Evolutionary conservation across 768 basidiomycete species (phyloP).

Genomic region (Lactarius evosmus): DNA sequence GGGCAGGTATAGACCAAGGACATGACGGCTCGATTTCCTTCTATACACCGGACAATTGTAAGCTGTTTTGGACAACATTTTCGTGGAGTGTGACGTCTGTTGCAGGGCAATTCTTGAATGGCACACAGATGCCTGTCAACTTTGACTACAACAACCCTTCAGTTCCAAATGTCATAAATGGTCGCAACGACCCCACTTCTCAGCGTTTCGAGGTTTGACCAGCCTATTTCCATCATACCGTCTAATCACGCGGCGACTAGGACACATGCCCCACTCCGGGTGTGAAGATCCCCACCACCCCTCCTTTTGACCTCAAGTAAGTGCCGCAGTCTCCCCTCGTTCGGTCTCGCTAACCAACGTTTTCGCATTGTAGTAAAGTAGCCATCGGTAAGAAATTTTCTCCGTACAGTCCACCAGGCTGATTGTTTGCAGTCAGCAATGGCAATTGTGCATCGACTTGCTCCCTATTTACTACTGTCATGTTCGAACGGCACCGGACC

Average conservation of each 20-base stretch:
- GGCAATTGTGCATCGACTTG: constrained; percentile 52
- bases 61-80: constrained; percentile 21
- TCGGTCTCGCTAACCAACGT: neutral
- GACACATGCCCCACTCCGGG: constrained; percentile 36
- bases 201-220: constrained; percentile 36
- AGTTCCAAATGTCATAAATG: constrained; percentile 33
- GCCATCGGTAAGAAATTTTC: constrained; percentile 12
- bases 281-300: constrained; percentile 5
- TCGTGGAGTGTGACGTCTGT: neutral
- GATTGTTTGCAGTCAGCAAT: constrained; percentile 17
- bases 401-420: neutral
- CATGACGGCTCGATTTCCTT: constrained; percentile 38
- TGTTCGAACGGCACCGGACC: constrained; percentile 48
- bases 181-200: constrained; percentile 32
- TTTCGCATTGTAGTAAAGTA: constrained; percentile 11
- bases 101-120: constrained; percentile 36
- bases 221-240: neutral
- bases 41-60: constrained; percentile 55
- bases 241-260: constrained; percentile 22
- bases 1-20: constrained; percentile 47
- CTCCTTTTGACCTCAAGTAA: constrained; percentile 25
- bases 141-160: constrained; percentile 36
- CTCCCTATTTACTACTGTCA: constrained; percentile 53
- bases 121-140: constrained; percentile 29
- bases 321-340: neutral